These are phyloP conservation scores for Cronartium ribicola DNA, from an alignment of 1,284 basidiomycete species.

Conservation along the genomic window DNA sequence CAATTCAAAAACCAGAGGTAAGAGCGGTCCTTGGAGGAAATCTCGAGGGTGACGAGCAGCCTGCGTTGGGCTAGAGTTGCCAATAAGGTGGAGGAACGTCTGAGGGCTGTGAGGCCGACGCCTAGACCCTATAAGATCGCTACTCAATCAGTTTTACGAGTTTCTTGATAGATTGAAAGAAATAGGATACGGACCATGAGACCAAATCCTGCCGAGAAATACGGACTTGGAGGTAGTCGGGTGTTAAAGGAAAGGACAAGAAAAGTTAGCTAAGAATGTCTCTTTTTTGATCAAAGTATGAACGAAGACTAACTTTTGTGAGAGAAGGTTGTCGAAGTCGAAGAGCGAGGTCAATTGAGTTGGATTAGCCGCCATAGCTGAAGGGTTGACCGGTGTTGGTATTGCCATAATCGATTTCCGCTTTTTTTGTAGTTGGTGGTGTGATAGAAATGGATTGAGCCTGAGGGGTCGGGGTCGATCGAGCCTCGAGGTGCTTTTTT, in stretches of 20 bases:
- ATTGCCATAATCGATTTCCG: too few relatives aligned
- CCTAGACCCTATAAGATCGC: conserved; percentile 66
- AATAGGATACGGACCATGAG: conserved; percentile 66
- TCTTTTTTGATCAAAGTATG: not conserved
- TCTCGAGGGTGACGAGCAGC: conserved; percentile 90
- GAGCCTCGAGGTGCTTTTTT: too few relatives aligned
- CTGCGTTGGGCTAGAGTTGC: conserved; percentile 75
- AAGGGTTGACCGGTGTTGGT: too few relatives aligned
- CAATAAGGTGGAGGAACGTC: conserved; percentile 66
- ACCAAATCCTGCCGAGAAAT: conserved; percentile 92
- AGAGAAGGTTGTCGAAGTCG: not conserved
- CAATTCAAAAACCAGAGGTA: conserved; percentile 97
- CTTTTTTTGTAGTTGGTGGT: too few relatives aligned
- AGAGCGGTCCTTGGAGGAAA: conserved; percentile 88
- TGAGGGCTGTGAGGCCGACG: conserved; percentile 69
- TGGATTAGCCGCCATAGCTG: too few relatives aligned
- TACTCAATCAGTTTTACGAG: not conserved
- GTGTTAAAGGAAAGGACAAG: too few relatives aligned
- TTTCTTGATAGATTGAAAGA: conserved; percentile 39
- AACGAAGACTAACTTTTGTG: not conserved
- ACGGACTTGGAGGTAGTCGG: conserved; percentile 61
- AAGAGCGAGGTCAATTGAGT: not conserved
- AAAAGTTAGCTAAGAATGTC: not conserved
- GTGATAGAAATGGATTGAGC: too few relatives aligned
- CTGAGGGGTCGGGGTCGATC: too few relatives aligned